Conservation (phyloP, 352 stramenopile genomes). For the Globisporangium takayamanum region DNA sequence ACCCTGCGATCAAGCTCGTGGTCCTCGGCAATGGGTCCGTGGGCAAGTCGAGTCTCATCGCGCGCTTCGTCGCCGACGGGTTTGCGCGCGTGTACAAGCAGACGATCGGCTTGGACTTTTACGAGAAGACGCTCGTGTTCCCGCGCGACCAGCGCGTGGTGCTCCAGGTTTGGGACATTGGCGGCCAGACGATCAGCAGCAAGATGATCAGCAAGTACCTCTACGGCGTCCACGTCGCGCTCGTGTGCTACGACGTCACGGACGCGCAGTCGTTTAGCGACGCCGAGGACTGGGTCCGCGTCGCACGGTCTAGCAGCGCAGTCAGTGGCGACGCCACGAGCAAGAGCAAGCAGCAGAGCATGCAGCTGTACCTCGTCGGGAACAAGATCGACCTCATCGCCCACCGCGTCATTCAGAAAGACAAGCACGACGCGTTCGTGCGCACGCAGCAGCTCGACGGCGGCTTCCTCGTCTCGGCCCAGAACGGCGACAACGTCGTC, state of each 20-base stretch:
- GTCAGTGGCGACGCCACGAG: background rate
- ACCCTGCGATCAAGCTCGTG: slow-evolving; percentile 77
- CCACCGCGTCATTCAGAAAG: slow-evolving; percentile 58
- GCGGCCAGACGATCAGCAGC: slow-evolving; percentile 83
- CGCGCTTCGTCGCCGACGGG: slow-evolving; percentile 73
- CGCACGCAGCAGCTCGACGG: slow-evolving; percentile 44
- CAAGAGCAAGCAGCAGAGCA: slow-evolving; percentile 22
- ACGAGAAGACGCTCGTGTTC: slow-evolving; percentile 78
- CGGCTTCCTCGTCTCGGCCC: slow-evolving; percentile 77
- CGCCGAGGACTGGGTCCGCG: slow-evolving; percentile 67
- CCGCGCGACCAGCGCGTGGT: slow-evolving; percentile 66
- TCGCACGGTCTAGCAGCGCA: slow-evolving; percentile 21
- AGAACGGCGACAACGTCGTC: slow-evolving; percentile 80
- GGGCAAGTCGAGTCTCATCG: slow-evolving; percentile 83
- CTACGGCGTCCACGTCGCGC: slow-evolving; percentile 65
- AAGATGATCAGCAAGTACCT: slow-evolving; percentile 87
- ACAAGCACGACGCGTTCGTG: slow-evolving; percentile 77
- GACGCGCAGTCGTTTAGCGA: slow-evolving; percentile 80
- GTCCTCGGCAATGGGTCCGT: slow-evolving; percentile 82
- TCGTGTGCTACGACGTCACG: slow-evolving; percentile 86
- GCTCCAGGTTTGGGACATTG: slow-evolving; percentile 87
- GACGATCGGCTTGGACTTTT: slow-evolving; percentile 84
- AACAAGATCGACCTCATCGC: slow-evolving; percentile 87
- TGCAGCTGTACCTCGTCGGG: slow-evolving; percentile 68
- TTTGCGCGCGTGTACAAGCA: slow-evolving; percentile 85